Evolutionary conservation across 108 stramenopile genomes (phyloP).

Genomic region (Poteriospumella lacustris): DNA sequence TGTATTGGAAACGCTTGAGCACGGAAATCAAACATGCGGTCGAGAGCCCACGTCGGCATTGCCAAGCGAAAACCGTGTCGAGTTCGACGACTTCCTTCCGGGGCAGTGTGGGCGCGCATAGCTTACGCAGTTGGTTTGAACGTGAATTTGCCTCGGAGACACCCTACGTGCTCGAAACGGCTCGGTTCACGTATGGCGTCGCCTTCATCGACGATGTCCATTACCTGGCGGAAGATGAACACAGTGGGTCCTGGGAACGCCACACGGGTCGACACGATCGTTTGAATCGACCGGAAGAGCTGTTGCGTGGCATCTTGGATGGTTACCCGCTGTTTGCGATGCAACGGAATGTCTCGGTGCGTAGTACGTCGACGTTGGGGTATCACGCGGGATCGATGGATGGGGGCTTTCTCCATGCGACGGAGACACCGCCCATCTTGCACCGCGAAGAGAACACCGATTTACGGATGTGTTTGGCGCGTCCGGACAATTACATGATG

Average conservation of each 20-base stretch:
- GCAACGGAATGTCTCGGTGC: not conserved
- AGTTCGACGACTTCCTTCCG: not conserved
- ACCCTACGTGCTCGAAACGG: not conserved
- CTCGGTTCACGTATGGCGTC: constrained; percentile 24
- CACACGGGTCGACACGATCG: not conserved
- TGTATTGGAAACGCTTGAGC: not conserved
- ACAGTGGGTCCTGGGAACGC: not conserved
- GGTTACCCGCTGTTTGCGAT: not conserved
- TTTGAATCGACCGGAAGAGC: not conserved
- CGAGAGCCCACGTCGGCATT: not conserved
- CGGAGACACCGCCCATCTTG: not conserved
- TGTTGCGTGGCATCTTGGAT: not conserved
- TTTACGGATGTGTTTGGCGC: not conserved
- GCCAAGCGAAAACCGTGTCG: not conserved
- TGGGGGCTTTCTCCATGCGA: not conserved
- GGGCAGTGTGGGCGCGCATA: not conserved
- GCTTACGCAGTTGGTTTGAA: not conserved
- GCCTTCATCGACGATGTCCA: constrained; percentile 25
- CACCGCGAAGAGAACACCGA: not conserved
- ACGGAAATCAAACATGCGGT: not conserved
- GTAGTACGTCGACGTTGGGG: not conserved
- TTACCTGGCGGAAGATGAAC: not conserved
- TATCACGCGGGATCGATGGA: not conserved
- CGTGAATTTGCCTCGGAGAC: constrained; percentile 13
- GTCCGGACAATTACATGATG: not conserved